These are phyloP conservation scores for Saturnispora galanensis DNA, from an alignment of 805 yeast species.

Conservation along the genomic window DNA sequence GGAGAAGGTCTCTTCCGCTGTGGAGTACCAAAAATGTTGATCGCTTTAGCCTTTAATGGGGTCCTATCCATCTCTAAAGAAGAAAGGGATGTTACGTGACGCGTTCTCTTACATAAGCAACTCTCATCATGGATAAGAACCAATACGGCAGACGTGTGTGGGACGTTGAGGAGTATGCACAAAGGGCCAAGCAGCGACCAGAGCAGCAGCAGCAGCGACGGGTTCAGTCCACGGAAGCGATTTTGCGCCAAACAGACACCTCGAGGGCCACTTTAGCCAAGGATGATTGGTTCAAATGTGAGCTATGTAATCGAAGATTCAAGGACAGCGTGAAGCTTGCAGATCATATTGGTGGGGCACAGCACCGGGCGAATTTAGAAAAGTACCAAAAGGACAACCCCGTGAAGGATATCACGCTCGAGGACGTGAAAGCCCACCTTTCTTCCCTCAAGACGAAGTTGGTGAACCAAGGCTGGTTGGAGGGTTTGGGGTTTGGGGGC, in stretches of 20 bases:
- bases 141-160: conserved; percentile 56
- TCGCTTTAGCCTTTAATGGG: conserved; percentile 6
- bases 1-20: conserved; percentile 8
- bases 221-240: conserved; percentile 3
- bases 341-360: conserved; percentile 74
- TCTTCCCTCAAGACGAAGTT: conserved; percentile 2
- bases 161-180: conserved; percentile 58
- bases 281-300: conserved; percentile 74
- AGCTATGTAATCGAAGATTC: conserved; percentile 66
- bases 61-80: conserved; percentile 4
- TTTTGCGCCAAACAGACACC: background rate
- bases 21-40: conserved; percentile 9
- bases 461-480: conserved; percentile 5
- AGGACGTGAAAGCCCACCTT: conserved; percentile 32
- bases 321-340: conserved; percentile 74
- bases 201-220: background rate
- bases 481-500: conserved; percentile 5
- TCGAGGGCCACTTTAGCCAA: conserved; percentile 1
- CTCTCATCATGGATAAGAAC: conserved; percentile 5
- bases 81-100: background rate
- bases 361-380: conserved; percentile 43
- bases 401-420: conserved; percentile 35
- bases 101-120: too few relatives aligned
- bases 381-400: conserved; percentile 14
- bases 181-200: conserved; percentile 31